phyloP scores from a whole-genome alignment of 2,329 filamentous ascomycete species.

The Fusarium caatingaense region DNA sequence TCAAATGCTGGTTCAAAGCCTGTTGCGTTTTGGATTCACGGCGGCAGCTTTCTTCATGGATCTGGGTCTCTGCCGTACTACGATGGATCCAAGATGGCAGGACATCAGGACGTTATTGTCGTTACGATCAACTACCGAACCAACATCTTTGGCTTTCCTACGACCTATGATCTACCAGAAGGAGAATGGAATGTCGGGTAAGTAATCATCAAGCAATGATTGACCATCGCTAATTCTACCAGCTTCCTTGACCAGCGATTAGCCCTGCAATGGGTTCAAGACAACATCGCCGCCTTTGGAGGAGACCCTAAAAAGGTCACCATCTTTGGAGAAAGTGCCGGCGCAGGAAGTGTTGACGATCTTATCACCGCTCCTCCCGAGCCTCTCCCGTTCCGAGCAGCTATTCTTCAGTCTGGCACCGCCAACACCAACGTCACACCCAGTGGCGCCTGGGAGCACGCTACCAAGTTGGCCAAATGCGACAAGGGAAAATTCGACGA shows the following conservation, averaged over 20 bases:
- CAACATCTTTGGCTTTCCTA: slow-evolving; percentile 57
- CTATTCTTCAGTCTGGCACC: slow-evolving; percentile 46
- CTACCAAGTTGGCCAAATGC: slow-evolving; percentile 25
- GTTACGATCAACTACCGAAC: slow-evolving; percentile 61
- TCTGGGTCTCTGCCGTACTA: slow-evolving; percentile 52
- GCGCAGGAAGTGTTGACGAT: slow-evolving; percentile 65
- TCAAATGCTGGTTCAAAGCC: slow-evolving; percentile 49
- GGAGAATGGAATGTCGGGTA: slow-evolving; percentile 42
- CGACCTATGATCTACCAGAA: slow-evolving; percentile 40
- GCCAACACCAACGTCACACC: slow-evolving; percentile 5
- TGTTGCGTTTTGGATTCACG: slow-evolving; percentile 59
- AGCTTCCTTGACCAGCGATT: slow-evolving; percentile 54
- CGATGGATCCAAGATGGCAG: slow-evolving; percentile 55
- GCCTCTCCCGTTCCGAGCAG: slow-evolving; percentile 46
- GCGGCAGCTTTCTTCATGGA: slow-evolving; percentile 54
- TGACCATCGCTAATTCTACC: neutral
- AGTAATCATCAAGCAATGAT: neutral
- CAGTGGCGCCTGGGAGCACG: slow-evolving; percentile 31
- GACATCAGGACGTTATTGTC: slow-evolving; percentile 57
- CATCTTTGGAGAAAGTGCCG: slow-evolving; percentile 65
- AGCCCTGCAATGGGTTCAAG: slow-evolving; percentile 62
- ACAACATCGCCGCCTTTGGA: slow-evolving; percentile 61
- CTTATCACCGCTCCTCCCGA: slow-evolving; percentile 44
- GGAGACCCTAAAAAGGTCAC: slow-evolving; percentile 60
- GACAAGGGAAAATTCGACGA: neutral